Evolutionary conservation across 495 filamentous ascomycete genomes (phyloP).

Genomic region (Elasticomyces elasticus): DNA sequence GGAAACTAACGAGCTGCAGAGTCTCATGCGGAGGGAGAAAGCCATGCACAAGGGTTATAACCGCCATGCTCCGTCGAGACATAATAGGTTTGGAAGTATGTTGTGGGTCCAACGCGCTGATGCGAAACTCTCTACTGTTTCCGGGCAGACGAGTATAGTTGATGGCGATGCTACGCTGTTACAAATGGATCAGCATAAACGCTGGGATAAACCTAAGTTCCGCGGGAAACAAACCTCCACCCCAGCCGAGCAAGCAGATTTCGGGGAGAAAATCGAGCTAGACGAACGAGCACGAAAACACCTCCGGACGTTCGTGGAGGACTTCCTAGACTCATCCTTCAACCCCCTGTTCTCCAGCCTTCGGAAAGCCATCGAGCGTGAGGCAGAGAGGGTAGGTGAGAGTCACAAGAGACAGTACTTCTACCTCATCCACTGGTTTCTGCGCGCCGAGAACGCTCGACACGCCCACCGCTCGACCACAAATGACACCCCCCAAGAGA

Average conservation of each 20-base stretch:
- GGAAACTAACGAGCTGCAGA: constrained; percentile 61
- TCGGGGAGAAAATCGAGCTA: constrained; percentile 61
- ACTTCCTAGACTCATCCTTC: constrained; percentile 91
- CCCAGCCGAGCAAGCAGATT: constrained; percentile 39
- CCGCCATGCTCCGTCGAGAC: constrained; percentile 71
- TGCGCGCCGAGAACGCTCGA: constrained; percentile 75
- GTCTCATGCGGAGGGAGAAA: constrained; percentile 67
- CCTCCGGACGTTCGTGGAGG: constrained; percentile 74
- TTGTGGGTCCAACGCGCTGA: constrained; percentile 90
- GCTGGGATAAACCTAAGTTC: constrained; percentile 69
- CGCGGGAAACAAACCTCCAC: constrained; percentile 53
- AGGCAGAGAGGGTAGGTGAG: constrained; percentile 66
- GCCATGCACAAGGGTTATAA: constrained; percentile 68
- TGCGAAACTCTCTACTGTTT: constrained; percentile 65
- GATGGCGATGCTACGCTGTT: constrained; percentile 60
- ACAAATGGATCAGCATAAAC: constrained; percentile 88
- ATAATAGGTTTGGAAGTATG: constrained; percentile 94
- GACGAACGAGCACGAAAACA: constrained; percentile 58
- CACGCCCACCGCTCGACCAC: constrained; percentile 26
- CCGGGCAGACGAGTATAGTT: constrained; percentile 73
- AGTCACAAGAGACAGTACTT: constrained; percentile 77
- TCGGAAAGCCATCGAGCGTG: constrained; percentile 80
- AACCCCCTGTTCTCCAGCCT: constrained; percentile 85
- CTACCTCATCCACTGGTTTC: constrained; percentile 88
- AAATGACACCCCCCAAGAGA: constrained; percentile 41